Conservation (phyloP, 179 eudicot genomes). For the Silene coronaria region DNA sequence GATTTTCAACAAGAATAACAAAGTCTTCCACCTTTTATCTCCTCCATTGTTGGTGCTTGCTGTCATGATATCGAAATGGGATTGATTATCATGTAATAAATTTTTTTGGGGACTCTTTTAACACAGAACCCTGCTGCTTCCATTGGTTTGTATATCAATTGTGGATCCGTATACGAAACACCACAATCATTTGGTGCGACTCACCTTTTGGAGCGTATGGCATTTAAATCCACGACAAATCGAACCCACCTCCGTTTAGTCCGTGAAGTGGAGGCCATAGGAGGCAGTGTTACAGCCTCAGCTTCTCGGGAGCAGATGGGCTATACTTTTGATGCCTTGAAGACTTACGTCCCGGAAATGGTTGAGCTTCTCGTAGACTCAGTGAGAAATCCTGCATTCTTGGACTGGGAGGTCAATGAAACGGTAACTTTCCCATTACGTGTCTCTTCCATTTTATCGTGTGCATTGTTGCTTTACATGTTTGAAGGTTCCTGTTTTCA, state of each 20-base stretch:
- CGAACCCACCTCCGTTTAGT: conserved; percentile 83
- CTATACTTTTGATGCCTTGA: conserved; percentile 78
- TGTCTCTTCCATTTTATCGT: neutral
- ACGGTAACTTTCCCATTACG: conserved; percentile 42
- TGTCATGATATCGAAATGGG: neutral
- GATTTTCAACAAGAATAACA: neutral
- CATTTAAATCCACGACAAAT: conserved; percentile 79
- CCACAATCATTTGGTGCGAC: conserved; percentile 65
- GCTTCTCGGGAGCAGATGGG: conserved; percentile 90
- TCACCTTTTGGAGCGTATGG: conserved; percentile 96
- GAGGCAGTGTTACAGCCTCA: conserved; percentile 71
- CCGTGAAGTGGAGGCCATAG: conserved; percentile 93
- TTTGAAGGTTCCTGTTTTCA: neutral
- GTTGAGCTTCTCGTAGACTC: conserved; percentile 84
- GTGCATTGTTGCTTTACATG: conserved; percentile 7
- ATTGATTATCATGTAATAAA: neutral
- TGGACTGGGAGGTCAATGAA: conserved; percentile 95
- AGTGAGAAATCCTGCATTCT: conserved; percentile 85
- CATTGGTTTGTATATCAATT: conserved; percentile 74
- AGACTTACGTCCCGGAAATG: conserved; percentile 86
- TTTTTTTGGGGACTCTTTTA: neutral
- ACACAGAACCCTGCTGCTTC: conserved; percentile 80
- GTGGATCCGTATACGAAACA: conserved; percentile 82
- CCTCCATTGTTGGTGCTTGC: too few species aligned
- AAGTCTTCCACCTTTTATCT: neutral